Conservation (phyloP, 148 eudicot genomes). For the Rhododendron griersonianum region DNA sequence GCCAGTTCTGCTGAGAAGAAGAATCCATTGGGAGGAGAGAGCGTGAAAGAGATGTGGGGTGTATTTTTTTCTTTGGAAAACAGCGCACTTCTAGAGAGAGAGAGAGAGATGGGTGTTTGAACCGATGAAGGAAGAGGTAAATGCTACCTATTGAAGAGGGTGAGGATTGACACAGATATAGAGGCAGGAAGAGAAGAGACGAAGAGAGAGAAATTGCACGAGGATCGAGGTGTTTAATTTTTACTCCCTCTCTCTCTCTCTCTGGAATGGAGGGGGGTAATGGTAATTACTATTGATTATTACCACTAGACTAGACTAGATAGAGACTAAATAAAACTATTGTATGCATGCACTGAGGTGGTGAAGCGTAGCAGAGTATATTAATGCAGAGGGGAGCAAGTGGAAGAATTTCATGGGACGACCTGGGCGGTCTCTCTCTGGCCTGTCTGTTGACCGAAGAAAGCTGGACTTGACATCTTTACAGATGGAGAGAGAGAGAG, state of each 20-base stretch:
- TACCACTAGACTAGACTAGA: neutral
- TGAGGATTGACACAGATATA: constrained; percentile 12
- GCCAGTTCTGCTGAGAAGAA: constrained; percentile 33
- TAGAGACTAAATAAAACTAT: neutral
- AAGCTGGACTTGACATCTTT: neutral
- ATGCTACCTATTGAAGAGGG: neutral
- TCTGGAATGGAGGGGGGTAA: neutral
- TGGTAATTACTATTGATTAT: neutral
- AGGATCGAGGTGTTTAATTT: constrained; percentile 2
- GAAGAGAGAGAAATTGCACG: neutral
- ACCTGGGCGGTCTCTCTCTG: constrained; percentile 15
- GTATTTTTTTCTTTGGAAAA: constrained; percentile 18
- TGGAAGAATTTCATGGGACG: constrained; percentile 19
- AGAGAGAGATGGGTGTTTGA: constrained; percentile 8
- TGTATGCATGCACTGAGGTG: neutral
- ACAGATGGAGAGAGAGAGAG: neutral
- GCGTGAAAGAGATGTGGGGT: constrained; percentile 13
- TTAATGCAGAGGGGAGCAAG: constrained; percentile 10
- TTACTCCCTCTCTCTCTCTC: neutral
- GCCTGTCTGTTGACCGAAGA: neutral
- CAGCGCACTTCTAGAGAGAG: constrained; percentile 13
- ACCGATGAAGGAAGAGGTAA: constrained; percentile 9
- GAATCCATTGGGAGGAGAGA: constrained; percentile 21
- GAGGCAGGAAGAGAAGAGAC: constrained; percentile 4
- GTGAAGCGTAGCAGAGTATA: neutral